Base-by-base conservation (phyloP, 140 eudicot species). In the Cichorium intybus region DNA sequence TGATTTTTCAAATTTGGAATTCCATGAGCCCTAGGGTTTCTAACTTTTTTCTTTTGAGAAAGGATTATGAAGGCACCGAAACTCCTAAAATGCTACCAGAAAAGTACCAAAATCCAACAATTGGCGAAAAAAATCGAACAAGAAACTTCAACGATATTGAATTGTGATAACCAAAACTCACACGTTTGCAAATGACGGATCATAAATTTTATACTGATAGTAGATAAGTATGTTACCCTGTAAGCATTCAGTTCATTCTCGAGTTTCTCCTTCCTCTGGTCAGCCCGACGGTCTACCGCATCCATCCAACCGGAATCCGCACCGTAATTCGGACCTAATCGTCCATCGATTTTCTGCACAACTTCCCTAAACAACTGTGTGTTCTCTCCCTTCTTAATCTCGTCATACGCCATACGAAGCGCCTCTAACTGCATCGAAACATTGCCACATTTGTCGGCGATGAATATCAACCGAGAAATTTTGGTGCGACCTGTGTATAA, bases 241-340 rank as follows among this genome's bases (percentile, higher is more conserved):
- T 81, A 88, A 56, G 99, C 94, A 76, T 93, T 88, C 47, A 93
- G 95, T 35, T 88, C 97, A 53, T 79, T 89, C 83, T 93, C 97
- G 3, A 93, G 87, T 74, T 89, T 93, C 80, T 88, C 97, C 80
- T 81, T 86, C 88, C 86, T 81, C 71, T 31, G 75, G 12, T 93
- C 95, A 2, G 95, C 97, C 74, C 90, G 64, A 0, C 99, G 75
- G 10, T 93, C 99, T 29, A 93, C 97, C 10, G 75, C 56, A 12
- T 84, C 95, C 47, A 84, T 77, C 97, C 97, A 93, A 8, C 22
- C 72, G 60, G 23, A 7, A 66, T 84, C 99, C 21, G 60, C 28
- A 24, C 85, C 93, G 39, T 85, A 88, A 31, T 24, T 56, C 11
- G 79, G 73, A 1, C 97, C 97, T 51, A 85, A 81, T 27, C 94